phyloP scores from a whole-genome alignment of 352 stramenopile species.

The Globisporangium iwayamae region DNA sequence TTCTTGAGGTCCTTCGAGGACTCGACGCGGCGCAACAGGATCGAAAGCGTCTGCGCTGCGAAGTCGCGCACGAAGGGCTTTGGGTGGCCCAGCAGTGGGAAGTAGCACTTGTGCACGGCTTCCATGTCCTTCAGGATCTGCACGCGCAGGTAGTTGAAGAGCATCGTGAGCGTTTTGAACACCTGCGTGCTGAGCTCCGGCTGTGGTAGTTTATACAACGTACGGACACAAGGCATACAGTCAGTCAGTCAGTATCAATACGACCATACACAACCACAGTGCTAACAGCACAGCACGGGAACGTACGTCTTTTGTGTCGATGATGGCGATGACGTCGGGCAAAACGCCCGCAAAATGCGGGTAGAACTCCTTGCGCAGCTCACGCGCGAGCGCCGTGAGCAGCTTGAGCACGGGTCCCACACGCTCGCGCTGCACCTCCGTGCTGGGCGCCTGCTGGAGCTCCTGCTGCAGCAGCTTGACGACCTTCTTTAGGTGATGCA shows the following conservation, averaged over 20 bases:
- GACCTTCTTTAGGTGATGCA: conserved; percentile 79
- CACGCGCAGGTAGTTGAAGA: conserved; percentile 84
- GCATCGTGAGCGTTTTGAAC: conserved; percentile 89
- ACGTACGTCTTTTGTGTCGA: conserved; percentile 84
- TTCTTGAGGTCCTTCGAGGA: conserved; percentile 69
- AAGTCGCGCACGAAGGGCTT: conserved; percentile 89
- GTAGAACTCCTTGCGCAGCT: conserved; percentile 87
- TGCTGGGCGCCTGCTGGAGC: conserved; percentile 42
- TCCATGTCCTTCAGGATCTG: conserved; percentile 88
- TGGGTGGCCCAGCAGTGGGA: conserved; percentile 80
- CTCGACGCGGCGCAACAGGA: conserved; percentile 80
- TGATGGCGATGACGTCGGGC: conserved; percentile 66
- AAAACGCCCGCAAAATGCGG: conserved; percentile 66
- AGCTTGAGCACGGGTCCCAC: conserved; percentile 80
- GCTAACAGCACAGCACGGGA: neutral
- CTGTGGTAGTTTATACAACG: conserved; percentile 19
- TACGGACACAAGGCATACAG: neutral
- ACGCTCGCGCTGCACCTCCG: conserved; percentile 67
- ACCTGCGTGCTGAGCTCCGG: conserved; percentile 87
- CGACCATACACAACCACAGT: neutral
- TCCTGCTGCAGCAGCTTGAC: conserved; percentile 56
- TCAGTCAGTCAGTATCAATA: neutral
- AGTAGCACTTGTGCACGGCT: conserved; percentile 89
- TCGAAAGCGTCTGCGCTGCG: conserved; percentile 81
- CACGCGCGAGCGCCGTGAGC: conserved; percentile 70